Percentiles rank a stretch among this genome's conserved stretches.
These are phyloP conservation scores for Tilletia caries DNA, from an alignment of 1,284 basidiomycete species.

Conservation along the genomic window DNA sequence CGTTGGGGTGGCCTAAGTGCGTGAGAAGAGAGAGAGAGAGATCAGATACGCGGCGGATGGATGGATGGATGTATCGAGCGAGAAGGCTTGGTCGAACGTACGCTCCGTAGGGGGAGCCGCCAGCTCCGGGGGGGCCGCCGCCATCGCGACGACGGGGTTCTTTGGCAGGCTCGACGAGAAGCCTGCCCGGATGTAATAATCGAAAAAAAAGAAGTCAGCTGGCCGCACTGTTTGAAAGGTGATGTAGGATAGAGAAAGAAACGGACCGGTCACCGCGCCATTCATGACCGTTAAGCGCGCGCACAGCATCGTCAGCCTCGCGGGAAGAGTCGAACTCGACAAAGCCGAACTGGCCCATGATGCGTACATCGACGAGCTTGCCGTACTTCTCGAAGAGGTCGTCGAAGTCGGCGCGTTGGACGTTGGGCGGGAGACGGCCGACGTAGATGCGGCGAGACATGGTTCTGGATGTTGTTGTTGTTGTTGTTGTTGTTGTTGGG, in stretches of 20 bases:
- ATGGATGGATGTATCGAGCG: constrained; percentile 18
- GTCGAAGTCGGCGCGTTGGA: constrained; percentile 44
- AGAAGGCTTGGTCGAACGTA: constrained; percentile 24
- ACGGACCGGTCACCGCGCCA: constrained; percentile 46
- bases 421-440: constrained; percentile 43
- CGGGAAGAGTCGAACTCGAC: constrained; percentile 50
- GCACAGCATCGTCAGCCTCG: constrained; percentile 50
- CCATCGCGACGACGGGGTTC: constrained; percentile 25
- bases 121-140: constrained; percentile 27
- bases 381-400: constrained; percentile 51
- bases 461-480: neutral
- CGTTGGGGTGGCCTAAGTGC: neutral
- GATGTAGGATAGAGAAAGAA: neutral
- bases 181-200: constrained; percentile 17
- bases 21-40: neutral
- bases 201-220: neutral
- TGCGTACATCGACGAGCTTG: constrained; percentile 41
- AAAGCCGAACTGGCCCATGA: constrained; percentile 51
- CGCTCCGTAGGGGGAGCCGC: constrained; percentile 13
- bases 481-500: neutral
- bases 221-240: neutral
- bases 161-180: constrained; percentile 50
- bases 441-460: constrained; percentile 44
- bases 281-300: constrained; percentile 48
- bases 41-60: neutral